A percentile compares a stretch with the other conserved stretches of the same genome.
These are phyloP conservation scores for Trebouxia sp. DNA, from an alignment of 139 green algal genomes.

Conservation along the genomic window DNA sequence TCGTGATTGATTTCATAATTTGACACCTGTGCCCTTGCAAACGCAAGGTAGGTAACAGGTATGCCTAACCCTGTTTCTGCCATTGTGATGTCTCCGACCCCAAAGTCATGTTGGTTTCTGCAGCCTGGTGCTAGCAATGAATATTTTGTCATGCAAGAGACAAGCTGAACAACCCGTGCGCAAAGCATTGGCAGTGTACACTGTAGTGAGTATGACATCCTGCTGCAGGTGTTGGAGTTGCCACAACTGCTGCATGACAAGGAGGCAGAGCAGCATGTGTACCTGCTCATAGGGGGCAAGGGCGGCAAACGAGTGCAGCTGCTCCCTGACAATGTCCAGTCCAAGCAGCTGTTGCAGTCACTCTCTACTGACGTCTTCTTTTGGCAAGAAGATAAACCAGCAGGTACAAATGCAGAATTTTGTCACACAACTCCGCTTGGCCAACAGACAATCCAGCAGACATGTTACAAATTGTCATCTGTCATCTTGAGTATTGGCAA, in stretches of 20 bases:
- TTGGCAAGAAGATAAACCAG: conserved; percentile 39
- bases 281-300: conserved; percentile 40
- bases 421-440: background rate
- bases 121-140: too few species aligned
- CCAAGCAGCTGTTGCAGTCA: background rate
- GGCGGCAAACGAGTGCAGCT: conserved; percentile 33
- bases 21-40: too few species aligned
- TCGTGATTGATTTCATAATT: too few species aligned
- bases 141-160: too few species aligned
- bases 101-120: too few species aligned
- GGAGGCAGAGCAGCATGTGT: conserved; percentile 53
- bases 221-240: conserved; percentile 54
- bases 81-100: too few species aligned
- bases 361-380: conserved; percentile 28
- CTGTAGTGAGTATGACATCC: background rate
- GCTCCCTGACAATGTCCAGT: conserved; percentile 50
- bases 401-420: conserved; percentile 2
- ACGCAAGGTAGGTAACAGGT: too few species aligned
- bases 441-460: background rate
- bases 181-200: too few species aligned
- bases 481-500: too few species aligned
- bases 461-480: too few species aligned
- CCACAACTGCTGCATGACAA: conserved; percentile 43
- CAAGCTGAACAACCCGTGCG: too few species aligned
- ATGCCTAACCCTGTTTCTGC: too few species aligned